Evolutionary conservation across 1,284 basidiomycete species (phyloP), one percentile per base, ranked within the genome.

Genomic region (Caloboletus firmus): DNA sequence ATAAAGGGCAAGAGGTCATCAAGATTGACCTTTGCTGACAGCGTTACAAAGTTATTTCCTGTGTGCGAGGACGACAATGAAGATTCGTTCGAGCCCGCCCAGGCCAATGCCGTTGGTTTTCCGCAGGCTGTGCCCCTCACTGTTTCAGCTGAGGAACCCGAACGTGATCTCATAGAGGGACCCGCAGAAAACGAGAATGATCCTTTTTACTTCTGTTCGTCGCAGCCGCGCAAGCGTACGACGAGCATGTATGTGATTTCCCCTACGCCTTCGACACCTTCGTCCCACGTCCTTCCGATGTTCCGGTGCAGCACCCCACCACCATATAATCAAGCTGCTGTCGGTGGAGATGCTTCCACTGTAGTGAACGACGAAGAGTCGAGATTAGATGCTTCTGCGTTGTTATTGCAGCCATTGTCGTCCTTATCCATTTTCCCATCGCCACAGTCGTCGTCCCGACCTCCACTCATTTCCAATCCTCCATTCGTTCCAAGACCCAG

Each of bases 31-130:
- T 67, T 72, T 36, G 42, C 59, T 8, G 58, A 66, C 11, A 56
- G 40, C 34, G 42, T 58, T 17, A 56, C 69, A 13, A 59, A 59
- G 26, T 37, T 69, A 28, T 69, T 72, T 45, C 70, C 70, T 1
- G 69, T 72, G 20, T 55, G 51, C 44, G 67, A 69, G 55, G 67
- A 71, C 20, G 70, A 69, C 24, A 43, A 41, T n/a, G 68, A 68
- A 9, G 54, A 48, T 35, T 30, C 24, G 24, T 52, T 50, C 26
- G 58, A 68, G 24, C 34, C 60, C 20, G 46, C 24, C 20, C 37
- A 49, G 13, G 49, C 8, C 18, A 40, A 42, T 46, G 53, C 52
- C 12, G 42, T 70, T 49, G 62, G 54, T 40, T 63, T 67, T 31
- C 62, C 60, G 5, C 59, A 58, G 22, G 43, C n/a, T 3, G 45